A percentile compares a stretch with the other conserved stretches of the same genome.
phyloP scores from a whole-genome alignment of 2,329 filamentous ascomycete species.

The Bipolaris victoriae region DNA sequence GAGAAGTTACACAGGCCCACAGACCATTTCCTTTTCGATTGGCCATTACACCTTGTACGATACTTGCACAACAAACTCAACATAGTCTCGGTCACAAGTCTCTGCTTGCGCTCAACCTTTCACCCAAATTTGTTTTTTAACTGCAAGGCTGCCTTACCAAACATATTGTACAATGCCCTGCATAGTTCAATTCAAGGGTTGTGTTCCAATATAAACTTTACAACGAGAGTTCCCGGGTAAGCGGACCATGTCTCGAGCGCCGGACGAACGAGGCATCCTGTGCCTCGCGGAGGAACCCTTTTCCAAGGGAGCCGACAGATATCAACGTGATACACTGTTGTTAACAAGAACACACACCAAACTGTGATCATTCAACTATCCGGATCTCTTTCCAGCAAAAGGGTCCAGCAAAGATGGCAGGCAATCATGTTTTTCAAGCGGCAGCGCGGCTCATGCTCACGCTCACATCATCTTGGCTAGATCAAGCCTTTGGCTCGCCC shows the following conservation, averaged over 20 bases:
- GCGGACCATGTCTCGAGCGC: neutral
- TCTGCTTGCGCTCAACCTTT: neutral
- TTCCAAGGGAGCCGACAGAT: neutral
- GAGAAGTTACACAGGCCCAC: neutral
- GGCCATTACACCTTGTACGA: no score
- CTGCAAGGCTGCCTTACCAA: neutral
- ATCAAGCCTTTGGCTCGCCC: neutral
- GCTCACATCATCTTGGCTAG: neutral
- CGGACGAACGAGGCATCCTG: neutral
- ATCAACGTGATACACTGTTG: neutral
- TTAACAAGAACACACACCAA: neutral
- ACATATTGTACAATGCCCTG: neutral
- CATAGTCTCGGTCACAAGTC: no score
- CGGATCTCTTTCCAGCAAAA: neutral
- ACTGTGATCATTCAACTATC: neutral
- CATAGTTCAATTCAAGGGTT: neutral
- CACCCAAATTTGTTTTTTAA: neutral
- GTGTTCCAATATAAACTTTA: neutral
- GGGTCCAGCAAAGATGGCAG: neutral
- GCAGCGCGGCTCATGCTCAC: neutral
- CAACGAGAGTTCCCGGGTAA: neutral
- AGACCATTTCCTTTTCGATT: neutral
- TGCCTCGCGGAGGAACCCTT: neutral
- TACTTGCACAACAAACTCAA: no score
- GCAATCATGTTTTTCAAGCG: no score